Evolutionary conservation across 768 basidiomycete genomes (phyloP).

Genomic region (Tylopilus sp.): DNA sequence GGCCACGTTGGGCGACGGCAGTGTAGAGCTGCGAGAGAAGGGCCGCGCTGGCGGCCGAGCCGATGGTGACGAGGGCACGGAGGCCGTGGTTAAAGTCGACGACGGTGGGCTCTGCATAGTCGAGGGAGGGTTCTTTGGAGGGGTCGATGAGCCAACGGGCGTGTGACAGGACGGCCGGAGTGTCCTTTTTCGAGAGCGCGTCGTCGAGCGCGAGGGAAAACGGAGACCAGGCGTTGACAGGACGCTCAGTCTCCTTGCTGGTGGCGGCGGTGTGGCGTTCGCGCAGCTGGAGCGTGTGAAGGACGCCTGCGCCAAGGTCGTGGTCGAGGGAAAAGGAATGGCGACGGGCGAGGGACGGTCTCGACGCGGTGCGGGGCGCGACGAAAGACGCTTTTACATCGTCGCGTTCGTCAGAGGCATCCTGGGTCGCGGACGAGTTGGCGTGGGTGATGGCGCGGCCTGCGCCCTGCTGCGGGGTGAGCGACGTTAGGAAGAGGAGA

Average conservation of each 20-base stretch:
- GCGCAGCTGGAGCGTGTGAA: constrained; percentile 59
- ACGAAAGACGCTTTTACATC: constrained; percentile 39
- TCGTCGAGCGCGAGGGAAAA: constrained; percentile 19
- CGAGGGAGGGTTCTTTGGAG: constrained; percentile 27
- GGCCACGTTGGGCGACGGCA: constrained; percentile 56
- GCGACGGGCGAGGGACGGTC: constrained; percentile 47
- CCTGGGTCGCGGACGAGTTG: constrained; percentile 55
- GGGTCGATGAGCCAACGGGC: constrained; percentile 33
- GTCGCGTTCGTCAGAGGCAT: constrained; percentile 58
- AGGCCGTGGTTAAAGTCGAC: constrained; percentile 63
- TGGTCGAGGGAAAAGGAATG: constrained; percentile 55
- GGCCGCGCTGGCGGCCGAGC: constrained; percentile 46
- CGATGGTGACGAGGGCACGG: constrained; percentile 39
- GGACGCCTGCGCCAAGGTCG: constrained; percentile 44
- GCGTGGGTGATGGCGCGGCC: constrained; percentile 74
- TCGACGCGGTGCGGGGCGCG: constrained; percentile 29
- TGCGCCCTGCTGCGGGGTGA: constrained; percentile 45
- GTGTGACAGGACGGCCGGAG: constrained; percentile 7
- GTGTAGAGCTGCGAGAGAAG: constrained; percentile 68
- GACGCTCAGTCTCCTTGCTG: constrained; percentile 20
- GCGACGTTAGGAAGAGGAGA: background rate
- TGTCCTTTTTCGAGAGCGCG: constrained; percentile 17
- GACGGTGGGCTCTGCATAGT: constrained; percentile 35
- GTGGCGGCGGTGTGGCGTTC: constrained; percentile 49
- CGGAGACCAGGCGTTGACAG: constrained; percentile 24